Percentiles rank a stretch among this genome's conserved stretches.
These are phyloP conservation scores for Puccinia horiana DNA, from an alignment of 1,284 basidiomycete species.

Conservation along the genomic window DNA sequence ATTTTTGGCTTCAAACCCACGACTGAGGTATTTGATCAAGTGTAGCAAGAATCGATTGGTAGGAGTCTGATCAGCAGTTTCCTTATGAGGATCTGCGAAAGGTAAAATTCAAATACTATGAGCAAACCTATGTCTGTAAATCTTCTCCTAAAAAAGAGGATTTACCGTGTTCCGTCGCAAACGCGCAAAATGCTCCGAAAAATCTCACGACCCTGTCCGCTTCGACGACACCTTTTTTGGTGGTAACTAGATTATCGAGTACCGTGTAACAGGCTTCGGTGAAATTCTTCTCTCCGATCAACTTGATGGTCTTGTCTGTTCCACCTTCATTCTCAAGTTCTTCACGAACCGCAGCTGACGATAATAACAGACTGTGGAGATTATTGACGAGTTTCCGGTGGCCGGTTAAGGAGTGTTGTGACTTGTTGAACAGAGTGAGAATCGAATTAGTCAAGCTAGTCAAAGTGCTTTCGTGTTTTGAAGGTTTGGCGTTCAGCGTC, in stretches of 20 bases:
- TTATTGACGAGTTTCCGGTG: constrained; percentile 88
- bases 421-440: constrained; percentile 69
- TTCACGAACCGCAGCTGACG: constrained; percentile 68
- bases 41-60: constrained; percentile 58
- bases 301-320: constrained; percentile 60
- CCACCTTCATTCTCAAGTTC: constrained; percentile 62
- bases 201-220: constrained; percentile 85
- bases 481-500: background rate
- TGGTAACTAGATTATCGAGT: constrained; percentile 66
- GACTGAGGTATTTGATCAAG: constrained; percentile 72
- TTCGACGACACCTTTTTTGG: constrained; percentile 76
- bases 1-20: constrained; percentile 84
- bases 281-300: constrained; percentile 79
- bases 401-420: constrained; percentile 77
- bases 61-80: constrained; percentile 50
- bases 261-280: constrained; percentile 66
- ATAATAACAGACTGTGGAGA: constrained; percentile 76
- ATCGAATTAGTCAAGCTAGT: constrained; percentile 25
- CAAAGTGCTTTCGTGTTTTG: constrained; percentile 26
- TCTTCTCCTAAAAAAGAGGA: constrained; percentile 16
- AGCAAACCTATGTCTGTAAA: background rate
- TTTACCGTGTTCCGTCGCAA: constrained; percentile 75
- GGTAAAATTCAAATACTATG: background rate
- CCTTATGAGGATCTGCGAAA: constrained; percentile 25
- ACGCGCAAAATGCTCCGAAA: constrained; percentile 76